Conservation (phyloP, 2,329 filamentous ascomycete genomes). For the Cladophialophora exuberans region DNA sequence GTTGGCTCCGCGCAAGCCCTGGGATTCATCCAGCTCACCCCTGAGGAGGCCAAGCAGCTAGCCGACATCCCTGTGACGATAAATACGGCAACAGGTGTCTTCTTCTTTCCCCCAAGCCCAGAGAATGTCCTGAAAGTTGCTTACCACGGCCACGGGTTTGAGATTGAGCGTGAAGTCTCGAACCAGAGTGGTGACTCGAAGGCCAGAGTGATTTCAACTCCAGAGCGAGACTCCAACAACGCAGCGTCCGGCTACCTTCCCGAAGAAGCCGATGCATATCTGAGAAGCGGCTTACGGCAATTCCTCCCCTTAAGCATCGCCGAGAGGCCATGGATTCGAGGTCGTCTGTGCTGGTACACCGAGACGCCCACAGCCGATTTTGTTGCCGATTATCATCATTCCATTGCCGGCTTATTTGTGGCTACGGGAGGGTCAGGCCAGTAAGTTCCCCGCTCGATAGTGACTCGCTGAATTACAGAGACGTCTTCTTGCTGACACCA, state of each 20-base stretch:
- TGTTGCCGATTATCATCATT: conserved; percentile 69
- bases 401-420: conserved; percentile 52
- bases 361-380: conserved; percentile 74
- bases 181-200: conserved; percentile 10
- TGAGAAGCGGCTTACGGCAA: conserved; percentile 62
- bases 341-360: conserved; percentile 74
- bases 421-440: conserved; percentile 57
- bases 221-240: conserved; percentile 42
- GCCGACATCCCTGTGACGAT: conserved; percentile 66
- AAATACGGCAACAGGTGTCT: conserved; percentile 53
- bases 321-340: conserved; percentile 62
- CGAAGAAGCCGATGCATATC: conserved; percentile 61
- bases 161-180: conserved; percentile 44
- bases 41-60: conserved; percentile 70
- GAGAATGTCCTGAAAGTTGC: conserved; percentile 67
- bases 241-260: conserved; percentile 44
- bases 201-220: conserved; percentile 40
- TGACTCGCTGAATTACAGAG: not conserved
- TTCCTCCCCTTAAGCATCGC: conserved; percentile 67
- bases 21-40: conserved; percentile 74
- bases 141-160: conserved; percentile 69
- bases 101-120: conserved; percentile 57
- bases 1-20: conserved; percentile 81
- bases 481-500: not conserved
- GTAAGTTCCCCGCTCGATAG: conserved; percentile 19